Conservation (phyloP, 2,329 filamentous ascomycete genomes). For the Thelonectria rubi region DNA sequence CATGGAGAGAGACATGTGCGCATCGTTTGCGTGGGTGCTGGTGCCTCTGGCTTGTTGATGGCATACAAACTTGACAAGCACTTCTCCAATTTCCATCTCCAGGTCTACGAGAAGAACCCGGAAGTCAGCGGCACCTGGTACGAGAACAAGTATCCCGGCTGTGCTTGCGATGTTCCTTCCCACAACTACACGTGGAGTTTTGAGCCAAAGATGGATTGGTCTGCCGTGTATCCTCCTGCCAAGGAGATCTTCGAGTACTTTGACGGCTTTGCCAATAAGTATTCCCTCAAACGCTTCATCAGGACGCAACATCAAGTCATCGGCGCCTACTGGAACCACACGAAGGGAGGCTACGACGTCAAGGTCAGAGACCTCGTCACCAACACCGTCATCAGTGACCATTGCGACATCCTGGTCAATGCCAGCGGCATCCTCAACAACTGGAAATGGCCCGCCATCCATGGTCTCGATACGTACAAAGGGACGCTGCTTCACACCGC, state of each 20-base stretch:
- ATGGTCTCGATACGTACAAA: conserved; percentile 55
- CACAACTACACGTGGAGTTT: conserved; percentile 63
- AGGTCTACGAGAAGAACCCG: conserved; percentile 64
- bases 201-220: conserved; percentile 57
- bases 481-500: conserved; percentile 64
- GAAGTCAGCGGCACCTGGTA: conserved; percentile 67
- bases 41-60: conserved; percentile 23
- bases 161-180: conserved; percentile 62
- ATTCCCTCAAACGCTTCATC: conserved; percentile 55
- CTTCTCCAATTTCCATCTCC: conserved; percentile 23
- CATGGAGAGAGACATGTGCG: conserved; percentile 35
- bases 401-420: conserved; percentile 59
- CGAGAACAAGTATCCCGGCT: conserved; percentile 67
- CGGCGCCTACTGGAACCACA: conserved; percentile 57
- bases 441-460: conserved; percentile 60
- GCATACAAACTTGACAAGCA: conserved; percentile 30
- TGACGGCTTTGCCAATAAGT: conserved; percentile 56
- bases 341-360: conserved; percentile 53
- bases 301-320: conserved; percentile 54
- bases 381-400: conserved; percentile 20
- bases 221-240: conserved; percentile 63
- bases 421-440: conserved; percentile 59
- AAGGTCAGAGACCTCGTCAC: conserved; percentile 45
- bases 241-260: conserved; percentile 67
- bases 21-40: conserved; percentile 30